Conservation (phyloP, 495 filamentous ascomycete species). For the Penicillium argentinense region DNA sequence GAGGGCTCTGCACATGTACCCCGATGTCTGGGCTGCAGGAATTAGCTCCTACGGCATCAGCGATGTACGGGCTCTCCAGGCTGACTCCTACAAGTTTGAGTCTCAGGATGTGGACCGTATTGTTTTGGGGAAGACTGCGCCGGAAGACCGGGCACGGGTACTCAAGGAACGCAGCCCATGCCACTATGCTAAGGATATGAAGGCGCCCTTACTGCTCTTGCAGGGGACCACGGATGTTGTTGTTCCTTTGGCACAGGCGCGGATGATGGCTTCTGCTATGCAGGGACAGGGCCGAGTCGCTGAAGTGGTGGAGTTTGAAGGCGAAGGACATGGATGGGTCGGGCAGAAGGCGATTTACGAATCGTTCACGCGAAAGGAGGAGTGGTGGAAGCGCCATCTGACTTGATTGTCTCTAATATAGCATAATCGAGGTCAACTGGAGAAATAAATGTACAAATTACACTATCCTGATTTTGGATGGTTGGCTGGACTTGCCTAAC, state of each 20-base stretch:
- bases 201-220: conserved; percentile 43
- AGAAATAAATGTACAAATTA: neutral
- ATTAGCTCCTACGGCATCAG: conserved; percentile 46
- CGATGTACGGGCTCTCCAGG: conserved; percentile 39
- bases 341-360: conserved; percentile 23
- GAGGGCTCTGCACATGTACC: conserved; percentile 35
- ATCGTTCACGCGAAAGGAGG: conserved; percentile 22
- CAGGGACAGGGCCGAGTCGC: conserved; percentile 37
- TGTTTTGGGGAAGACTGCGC: conserved; percentile 26
- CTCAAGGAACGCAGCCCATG: conserved; percentile 42
- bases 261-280: conserved; percentile 40
- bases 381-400: conserved; percentile 28
- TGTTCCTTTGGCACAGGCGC: conserved; percentile 48
- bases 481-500: conserved; percentile 1
- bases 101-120: conserved; percentile 45
- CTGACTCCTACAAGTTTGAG: conserved; percentile 54
- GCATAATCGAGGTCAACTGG: neutral
- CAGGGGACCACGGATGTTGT: conserved; percentile 49
- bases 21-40: conserved; percentile 39
- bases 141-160: conserved; percentile 36
- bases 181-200: conserved; percentile 44
- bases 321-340: conserved; percentile 47
- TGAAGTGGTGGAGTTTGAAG: conserved; percentile 43
- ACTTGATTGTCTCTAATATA: conserved; percentile 7
- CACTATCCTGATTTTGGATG: neutral